Percentiles rank a stretch among this genome's conserved stretches.
These are phyloP conservation scores for Diutina pseudorugosa DNA, from an alignment of 1,139 yeast genomes.

Conservation along the genomic window DNA sequence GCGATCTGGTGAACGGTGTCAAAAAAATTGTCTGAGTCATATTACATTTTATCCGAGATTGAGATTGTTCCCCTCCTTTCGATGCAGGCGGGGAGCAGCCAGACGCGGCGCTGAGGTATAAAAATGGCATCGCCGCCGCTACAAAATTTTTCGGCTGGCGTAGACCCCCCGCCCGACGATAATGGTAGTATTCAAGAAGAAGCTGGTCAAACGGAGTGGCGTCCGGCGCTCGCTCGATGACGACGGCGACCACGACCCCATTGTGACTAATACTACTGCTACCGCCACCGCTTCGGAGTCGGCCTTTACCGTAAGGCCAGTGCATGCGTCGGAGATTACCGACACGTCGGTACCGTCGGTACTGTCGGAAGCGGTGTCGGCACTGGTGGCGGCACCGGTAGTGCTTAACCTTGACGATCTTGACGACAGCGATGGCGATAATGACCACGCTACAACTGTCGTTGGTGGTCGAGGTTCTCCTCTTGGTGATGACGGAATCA, in stretches of 20 bases:
- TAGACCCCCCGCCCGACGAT: not conserved
- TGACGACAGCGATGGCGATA: slow-evolving; percentile 2
- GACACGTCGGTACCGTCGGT: not conserved
- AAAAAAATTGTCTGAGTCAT: not conserved
- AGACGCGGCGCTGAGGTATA: not conserved
- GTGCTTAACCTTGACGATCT: slow-evolving; percentile 3
- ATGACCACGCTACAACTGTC: no score
- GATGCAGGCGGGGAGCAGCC: not conserved
- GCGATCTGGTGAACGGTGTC: not conserved
- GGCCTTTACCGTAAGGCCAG: slow-evolving; percentile 4
- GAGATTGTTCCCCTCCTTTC: not conserved
- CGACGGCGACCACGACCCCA: not conserved
- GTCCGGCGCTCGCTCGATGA: slow-evolving; percentile 1
- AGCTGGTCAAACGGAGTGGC: slow-evolving; percentile 7
- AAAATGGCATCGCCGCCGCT: not conserved
- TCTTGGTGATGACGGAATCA: not conserved
- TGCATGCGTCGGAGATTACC: not conserved
- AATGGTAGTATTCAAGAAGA: slow-evolving; percentile 14
- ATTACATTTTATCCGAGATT: no score
- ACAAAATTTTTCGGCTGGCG: not conserved
- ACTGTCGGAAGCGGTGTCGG: not conserved
- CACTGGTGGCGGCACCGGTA: not conserved
- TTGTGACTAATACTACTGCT: not conserved
- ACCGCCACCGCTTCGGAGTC: not conserved
- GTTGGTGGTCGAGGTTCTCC: not conserved